phyloP scores from a whole-genome alignment of 2,329 filamentous ascomycete species.

The Blumeria graminis region DNA sequence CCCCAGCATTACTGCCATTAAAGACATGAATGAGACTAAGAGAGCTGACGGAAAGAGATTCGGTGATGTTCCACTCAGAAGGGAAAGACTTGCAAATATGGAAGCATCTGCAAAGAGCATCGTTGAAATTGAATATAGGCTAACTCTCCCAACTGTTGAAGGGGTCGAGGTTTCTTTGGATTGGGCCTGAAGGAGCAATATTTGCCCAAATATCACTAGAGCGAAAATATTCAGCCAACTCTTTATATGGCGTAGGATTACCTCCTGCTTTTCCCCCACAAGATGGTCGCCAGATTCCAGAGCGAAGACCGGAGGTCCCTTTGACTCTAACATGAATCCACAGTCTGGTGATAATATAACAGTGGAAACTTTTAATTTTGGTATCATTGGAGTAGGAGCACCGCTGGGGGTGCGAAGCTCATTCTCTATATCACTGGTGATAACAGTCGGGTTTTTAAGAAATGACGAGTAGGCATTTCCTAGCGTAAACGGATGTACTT shows the following conservation, averaged over 20 bases:
- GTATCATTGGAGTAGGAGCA: conserved; percentile 26
- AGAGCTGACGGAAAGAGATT: conserved; percentile 33
- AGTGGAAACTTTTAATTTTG: conserved; percentile 34
- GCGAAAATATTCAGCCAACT: conserved; percentile 33
- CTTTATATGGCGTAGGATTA: conserved; percentile 30
- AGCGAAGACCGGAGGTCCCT: conserved; percentile 32
- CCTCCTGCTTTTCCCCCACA: conserved; percentile 34
- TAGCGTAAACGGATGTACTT: conserved; percentile 28
- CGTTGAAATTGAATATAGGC: conserved; percentile 34
- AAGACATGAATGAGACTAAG: conserved; percentile 25
- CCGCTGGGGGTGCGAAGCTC: conserved; percentile 38
- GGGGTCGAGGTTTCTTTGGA: conserved; percentile 43
- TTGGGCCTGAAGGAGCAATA: conserved; percentile 35
- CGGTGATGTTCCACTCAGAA: conserved; percentile 29
- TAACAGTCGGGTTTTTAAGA: conserved; percentile 4
- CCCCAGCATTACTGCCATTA: conserved; percentile 32
- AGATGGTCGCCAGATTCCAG: conserved; percentile 29
- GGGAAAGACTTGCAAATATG: conserved; percentile 28
- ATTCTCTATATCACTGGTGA: conserved; percentile 31
- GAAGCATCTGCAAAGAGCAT: conserved; percentile 40
- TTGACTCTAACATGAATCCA: conserved; percentile 38
- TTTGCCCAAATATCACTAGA: conserved; percentile 32
- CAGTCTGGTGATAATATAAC: conserved; percentile 46
- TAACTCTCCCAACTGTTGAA: conserved; percentile 40
- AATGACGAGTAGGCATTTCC: conserved; percentile 9